phyloP scores from a whole-genome alignment of 345 rosid species.

The Populus alba region DNA sequence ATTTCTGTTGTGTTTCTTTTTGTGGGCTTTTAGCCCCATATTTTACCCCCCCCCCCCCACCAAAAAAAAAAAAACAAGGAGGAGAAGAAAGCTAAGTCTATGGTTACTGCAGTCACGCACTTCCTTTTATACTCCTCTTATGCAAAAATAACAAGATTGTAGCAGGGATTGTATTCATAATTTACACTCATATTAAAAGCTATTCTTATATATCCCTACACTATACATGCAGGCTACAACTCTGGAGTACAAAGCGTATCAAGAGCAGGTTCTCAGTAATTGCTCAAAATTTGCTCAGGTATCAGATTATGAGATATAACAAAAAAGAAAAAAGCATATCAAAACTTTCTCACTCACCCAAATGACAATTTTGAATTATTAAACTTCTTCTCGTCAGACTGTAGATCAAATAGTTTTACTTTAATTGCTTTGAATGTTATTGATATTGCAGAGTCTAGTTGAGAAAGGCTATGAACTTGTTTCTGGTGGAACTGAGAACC shows the following conservation, averaged over 20 bases:
- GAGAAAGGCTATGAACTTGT: conserved; percentile 79
- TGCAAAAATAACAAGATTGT: neutral
- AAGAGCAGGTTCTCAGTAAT: conserved; percentile 94
- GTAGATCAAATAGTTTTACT: neutral
- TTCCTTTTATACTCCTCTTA: neutral
- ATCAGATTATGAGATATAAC: conserved; percentile 13
- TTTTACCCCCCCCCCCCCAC: too few species aligned
- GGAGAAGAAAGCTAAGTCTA: too few species aligned
- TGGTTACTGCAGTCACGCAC: neutral
- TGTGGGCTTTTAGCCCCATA: neutral
- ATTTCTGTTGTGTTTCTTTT: neutral
- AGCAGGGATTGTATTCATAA: neutral
- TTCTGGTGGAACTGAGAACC: conserved; percentile 98
- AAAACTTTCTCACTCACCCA: neutral
- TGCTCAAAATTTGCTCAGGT: conserved; percentile 85
- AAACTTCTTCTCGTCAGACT: neutral
- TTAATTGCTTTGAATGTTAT: conserved; percentile 5
- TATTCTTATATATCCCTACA: neutral
- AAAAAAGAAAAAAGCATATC: neutral
- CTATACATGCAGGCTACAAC: conserved; percentile 63
- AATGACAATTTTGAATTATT: neutral
- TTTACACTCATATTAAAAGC: neutral
- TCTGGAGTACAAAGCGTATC: conserved; percentile 93
- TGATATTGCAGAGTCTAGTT: conserved; percentile 53
- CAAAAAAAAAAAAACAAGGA: too few species aligned